These are phyloP conservation scores for Phytophthora melonis DNA, from an alignment of 352 stramenopile genomes.

Conservation along the genomic window DNA sequence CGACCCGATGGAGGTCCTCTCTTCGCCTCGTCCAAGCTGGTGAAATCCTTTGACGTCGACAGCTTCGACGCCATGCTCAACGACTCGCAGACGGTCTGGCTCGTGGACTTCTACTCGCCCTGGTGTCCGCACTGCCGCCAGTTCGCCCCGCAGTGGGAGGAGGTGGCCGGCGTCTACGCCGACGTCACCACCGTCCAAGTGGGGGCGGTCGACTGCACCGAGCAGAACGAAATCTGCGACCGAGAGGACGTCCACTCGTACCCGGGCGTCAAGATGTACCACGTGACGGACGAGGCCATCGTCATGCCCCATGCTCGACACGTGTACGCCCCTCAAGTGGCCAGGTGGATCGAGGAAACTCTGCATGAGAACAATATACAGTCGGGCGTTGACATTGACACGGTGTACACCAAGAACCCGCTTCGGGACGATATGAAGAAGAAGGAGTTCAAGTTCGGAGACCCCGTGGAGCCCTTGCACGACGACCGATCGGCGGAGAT, in stretches of 20 bases:
- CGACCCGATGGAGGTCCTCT: conserved; percentile 28
- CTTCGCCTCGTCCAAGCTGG: conserved; percentile 24
- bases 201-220: conserved; percentile 78
- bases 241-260: conserved; percentile 68
- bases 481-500: conserved; percentile 41
- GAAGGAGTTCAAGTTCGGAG: conserved; percentile 48
- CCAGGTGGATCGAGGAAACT: conserved; percentile 73
- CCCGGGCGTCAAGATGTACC: conserved; percentile 71
- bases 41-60: conserved; percentile 37
- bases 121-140: conserved; percentile 83
- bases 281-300: conserved; percentile 48
- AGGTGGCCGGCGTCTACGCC: conserved; percentile 64
- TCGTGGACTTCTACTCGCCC: conserved; percentile 85
- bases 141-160: conserved; percentile 73
- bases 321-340: conserved; percentile 44
- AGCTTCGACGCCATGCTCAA: conserved; percentile 55
- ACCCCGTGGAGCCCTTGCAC: conserved; percentile 45
- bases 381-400: conserved; percentile 58
- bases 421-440: conserved; percentile 45
- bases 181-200: conserved; percentile 55
- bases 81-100: conserved; percentile 62
- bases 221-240: conserved; percentile 57
- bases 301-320: conserved; percentile 45
- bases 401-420: conserved; percentile 48
- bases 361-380: conserved; percentile 59